A percentile compares a stretch with the other conserved stretches of the same genome.
These are phyloP conservation scores for Cladorrhinum samala DNA, from an alignment of 495 filamentous ascomycete genomes.

Conservation along the genomic window DNA sequence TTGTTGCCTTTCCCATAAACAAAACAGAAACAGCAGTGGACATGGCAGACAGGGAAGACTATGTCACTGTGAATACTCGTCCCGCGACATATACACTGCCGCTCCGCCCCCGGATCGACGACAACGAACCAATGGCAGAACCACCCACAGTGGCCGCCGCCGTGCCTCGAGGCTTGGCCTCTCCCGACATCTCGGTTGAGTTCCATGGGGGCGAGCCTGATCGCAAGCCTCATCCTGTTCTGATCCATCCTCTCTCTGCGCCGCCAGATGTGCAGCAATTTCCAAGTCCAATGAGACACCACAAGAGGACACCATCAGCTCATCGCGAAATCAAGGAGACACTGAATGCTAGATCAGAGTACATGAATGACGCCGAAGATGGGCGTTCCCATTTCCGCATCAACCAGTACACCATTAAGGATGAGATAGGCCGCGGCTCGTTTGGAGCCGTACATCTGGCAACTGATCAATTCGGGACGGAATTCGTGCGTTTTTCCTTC, in stretches of 20 bases:
- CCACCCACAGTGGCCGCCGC: constrained; percentile 6
- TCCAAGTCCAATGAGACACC: constrained; percentile 69
- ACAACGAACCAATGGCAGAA: constrained; percentile 9
- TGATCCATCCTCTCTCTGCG: constrained; percentile 29
- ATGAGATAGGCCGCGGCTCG: constrained; percentile 93
- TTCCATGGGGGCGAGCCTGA: constrained; percentile 23
- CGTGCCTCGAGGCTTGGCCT: constrained; percentile 23
- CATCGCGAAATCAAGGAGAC: constrained; percentile 84
- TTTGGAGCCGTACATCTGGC: constrained; percentile 93
- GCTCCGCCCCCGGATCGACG: constrained; percentile 10
- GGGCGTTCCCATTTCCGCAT: constrained; percentile 68
- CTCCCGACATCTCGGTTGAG: constrained; percentile 37
- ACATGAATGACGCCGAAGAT: constrained; percentile 78
- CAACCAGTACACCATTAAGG: constrained; percentile 90
- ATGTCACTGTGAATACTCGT: neutral
- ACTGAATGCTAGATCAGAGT: constrained; percentile 80
- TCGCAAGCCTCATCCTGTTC: constrained; percentile 7
- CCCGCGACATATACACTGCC: constrained; percentile 13
- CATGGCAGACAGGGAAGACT: constrained; percentile 9
- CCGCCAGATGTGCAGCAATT: constrained; percentile 33
- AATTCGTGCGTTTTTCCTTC: constrained; percentile 75
- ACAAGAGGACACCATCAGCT: constrained; percentile 63
- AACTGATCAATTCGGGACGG: constrained; percentile 80
- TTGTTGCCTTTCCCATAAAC: no score
- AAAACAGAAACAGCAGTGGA: no score